A percentile compares a stretch with the other conserved stretches of the same genome.
Conservation (phyloP, 2,329 filamentous ascomycete species). For the Fusarium mangiferae region DNA sequence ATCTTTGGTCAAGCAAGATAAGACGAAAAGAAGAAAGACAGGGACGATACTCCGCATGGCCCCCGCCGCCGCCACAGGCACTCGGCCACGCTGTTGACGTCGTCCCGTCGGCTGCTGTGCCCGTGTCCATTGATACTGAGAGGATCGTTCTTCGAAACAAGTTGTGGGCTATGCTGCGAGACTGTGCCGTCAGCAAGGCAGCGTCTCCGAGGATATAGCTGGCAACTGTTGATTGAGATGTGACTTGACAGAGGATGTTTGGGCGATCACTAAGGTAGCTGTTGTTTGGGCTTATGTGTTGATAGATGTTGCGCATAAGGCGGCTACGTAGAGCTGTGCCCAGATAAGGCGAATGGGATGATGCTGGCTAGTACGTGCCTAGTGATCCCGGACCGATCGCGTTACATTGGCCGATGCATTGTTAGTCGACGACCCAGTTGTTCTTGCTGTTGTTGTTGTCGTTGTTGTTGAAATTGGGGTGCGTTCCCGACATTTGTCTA, state of each 20-base stretch:
- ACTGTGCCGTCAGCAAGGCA: neutral
- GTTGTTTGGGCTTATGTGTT: constrained; percentile 10
- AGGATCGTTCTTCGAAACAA: neutral
- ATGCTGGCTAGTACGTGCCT: constrained; percentile 8
- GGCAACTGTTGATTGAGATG: neutral
- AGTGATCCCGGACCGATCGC: constrained; percentile 37
- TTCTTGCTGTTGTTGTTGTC: constrained; percentile 1
- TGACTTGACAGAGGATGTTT: neutral
- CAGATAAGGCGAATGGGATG: constrained; percentile 22
- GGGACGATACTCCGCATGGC: neutral
- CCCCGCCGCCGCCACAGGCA: neutral
- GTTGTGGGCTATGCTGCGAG: neutral
- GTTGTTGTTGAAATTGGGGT: constrained; percentile 11
- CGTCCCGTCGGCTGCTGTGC: constrained; percentile 13
- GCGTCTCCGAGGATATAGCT: neutral
- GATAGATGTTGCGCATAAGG: constrained; percentile 30
- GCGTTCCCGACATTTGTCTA: neutral
- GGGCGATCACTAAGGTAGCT: neutral
- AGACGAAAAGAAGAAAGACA: neutral
- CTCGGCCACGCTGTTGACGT: constrained; percentile 3
- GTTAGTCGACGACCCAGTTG: constrained; percentile 14
- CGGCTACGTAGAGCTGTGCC: constrained; percentile 33
- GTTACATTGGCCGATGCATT: constrained; percentile 35
- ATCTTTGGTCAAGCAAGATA: constrained; percentile 11
- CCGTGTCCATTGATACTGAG: neutral